Base-by-base conservation (phyloP, 495 filamentous ascomycete genomes). In the Lophiostoma macrostomum region DNA sequence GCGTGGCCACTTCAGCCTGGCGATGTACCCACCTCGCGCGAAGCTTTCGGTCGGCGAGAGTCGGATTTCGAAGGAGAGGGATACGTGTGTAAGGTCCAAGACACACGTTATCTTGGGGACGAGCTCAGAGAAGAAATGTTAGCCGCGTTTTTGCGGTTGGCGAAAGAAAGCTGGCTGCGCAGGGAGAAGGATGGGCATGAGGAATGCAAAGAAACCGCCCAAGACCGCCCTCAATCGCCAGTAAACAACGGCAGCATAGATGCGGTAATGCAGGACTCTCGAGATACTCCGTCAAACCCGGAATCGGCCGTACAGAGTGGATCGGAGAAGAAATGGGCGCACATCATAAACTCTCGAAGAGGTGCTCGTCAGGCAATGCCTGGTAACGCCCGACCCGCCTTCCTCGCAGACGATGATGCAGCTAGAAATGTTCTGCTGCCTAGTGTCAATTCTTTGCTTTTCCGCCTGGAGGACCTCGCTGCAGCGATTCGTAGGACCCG, bases 1-100 rank as follows among this genome's bases (percentile, higher is more conserved):
- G 85, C 87, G 1, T 95, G 90, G 90, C 90, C 90, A 16, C 58
- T 90, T 68, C 67, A 67, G 13, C 73, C 75, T 18, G 64, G 71
- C 10, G 69, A 73, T 6, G 85, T 90, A 14, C 85, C 86, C 3
- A 73, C 76, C n/a, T 65, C 70, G 8, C 72, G 73, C 18, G 77
- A 83, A 45, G 24, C 39, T n/a, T 53, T 76, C 39, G 68, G 68
- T 0, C 60, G 64, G 8, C 22, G 42, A 8, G 19, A 12, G 16
- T 48, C 27, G 16, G 63, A 72, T 13, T 71, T 74, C 27, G 73
- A 74, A 29, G 71, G 76, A 40, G 73, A 80, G 14, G 77, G 70
- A 39, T 82, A 74, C 1, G 60, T 76, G 4, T 73, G 71, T 45
- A 69, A 65, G 60, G 24, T 14, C 14, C 13, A 24, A 19, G 30